phyloP scores from a whole-genome alignment of 192 early-diverging fungal genomes.

The Dissophora ornata region DNA sequence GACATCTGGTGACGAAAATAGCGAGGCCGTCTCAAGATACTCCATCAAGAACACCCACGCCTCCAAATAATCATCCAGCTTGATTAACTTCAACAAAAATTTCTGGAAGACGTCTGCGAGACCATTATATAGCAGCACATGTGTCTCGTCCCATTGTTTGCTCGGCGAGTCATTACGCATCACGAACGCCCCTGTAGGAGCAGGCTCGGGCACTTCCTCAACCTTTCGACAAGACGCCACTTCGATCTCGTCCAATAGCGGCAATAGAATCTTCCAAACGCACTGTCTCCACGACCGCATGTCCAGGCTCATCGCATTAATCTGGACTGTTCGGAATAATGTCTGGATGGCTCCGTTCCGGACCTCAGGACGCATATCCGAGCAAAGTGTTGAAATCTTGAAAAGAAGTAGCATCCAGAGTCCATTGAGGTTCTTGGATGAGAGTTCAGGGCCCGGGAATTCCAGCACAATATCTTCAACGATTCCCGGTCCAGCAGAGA shows the following conservation, averaged over 20 bases:
- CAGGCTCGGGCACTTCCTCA: slow-evolving; percentile 49
- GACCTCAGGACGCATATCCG: slow-evolving; percentile 90
- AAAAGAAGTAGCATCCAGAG: slow-evolving; percentile 93
- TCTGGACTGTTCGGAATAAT: slow-evolving; percentile 90
- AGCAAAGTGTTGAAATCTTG: slow-evolving; percentile 83
- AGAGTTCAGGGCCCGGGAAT: slow-evolving; percentile 53
- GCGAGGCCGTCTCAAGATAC: slow-evolving; percentile 76
- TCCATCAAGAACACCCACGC: slow-evolving; percentile 77
- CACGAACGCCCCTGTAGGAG: slow-evolving; percentile 28
- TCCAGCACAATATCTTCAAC: slow-evolving; percentile 49
- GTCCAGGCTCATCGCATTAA: slow-evolving; percentile 83
- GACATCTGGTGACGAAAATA: slow-evolving; percentile 79
- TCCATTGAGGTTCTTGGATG: slow-evolving; percentile 59
- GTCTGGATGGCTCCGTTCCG: slow-evolving; percentile 95
- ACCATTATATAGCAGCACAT: slow-evolving; percentile 78
- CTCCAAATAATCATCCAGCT: slow-evolving; percentile 72
- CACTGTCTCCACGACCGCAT: slow-evolving; percentile 83
- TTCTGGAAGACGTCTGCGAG: slow-evolving; percentile 74
- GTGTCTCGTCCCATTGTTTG: slow-evolving; percentile 94
- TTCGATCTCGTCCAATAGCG: slow-evolving; percentile 79
- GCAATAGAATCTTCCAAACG: slow-evolving; percentile 89
- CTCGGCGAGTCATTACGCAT: slow-evolving; percentile 55
- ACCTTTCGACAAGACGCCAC: slow-evolving; percentile 60
- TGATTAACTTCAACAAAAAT: slow-evolving; percentile 71
- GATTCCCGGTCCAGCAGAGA: neutral